Evolutionary conservation across 768 basidiomycete genomes (phyloP), one percentile per base, ranked within the genome.

Genomic region (Mycena vitilis): DNA sequence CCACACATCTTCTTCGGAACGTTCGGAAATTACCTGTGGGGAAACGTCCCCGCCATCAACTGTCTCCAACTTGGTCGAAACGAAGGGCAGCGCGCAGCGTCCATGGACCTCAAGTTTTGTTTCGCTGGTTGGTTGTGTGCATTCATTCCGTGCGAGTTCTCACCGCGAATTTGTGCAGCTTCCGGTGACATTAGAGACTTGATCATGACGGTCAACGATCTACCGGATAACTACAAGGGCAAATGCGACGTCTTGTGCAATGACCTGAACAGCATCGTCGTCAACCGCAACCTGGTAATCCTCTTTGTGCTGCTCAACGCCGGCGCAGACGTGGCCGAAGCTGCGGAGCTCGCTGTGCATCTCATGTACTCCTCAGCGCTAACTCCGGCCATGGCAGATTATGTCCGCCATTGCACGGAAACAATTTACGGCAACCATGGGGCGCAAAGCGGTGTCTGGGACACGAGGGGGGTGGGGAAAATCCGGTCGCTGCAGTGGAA

Each of bases 321-420:
- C 2, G 82, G 60, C 18, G 81, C 10, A 23, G 37, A 60, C 13
- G 37, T 51, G 16, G 60, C 22, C 5, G 60, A 60, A 75, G 79
- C 80, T 6, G 82, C 81, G 13, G 83, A 84, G 71, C 74, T 85
- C 12, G 80, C 80, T 0, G 72, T 75, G 10, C 84, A 84, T 66
- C 72, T 84, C 30, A 83, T 83, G 81, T 85, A 83, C 70, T 84
- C 84, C 1, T 73, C 80, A 45, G 75, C 74, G 25, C 73, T 85
- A n/a, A 73, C 81, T 0, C 75, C 77, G 12, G 75, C 78, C 9
- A 75, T 75, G 22, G 79, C 80, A 15, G 75, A 78, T 4, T 82
- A 83, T 59, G 61, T 82, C 51, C 74, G 76, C 34, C 76, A 75
- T 10, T 83, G 81, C 65, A 73, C 80, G 37, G 78, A 78, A 49